Evolutionary conservation across 2,329 filamentous ascomycete genomes (phyloP).

Genomic region (Thelonectria olida): DNA sequence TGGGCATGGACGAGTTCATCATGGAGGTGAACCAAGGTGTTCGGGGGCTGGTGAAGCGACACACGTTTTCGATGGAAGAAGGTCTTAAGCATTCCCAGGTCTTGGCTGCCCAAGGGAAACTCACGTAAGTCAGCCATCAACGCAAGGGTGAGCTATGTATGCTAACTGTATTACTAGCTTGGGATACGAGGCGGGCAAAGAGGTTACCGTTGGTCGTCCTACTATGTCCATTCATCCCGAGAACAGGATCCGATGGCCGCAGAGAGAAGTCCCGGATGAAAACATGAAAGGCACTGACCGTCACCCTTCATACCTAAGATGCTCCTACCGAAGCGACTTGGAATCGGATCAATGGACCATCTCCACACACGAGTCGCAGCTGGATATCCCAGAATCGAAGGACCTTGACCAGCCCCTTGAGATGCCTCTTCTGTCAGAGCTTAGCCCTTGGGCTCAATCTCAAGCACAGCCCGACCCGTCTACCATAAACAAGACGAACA

Average conservation of each 20-base stretch:
- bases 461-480: background rate
- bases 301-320: background rate
- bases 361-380: conserved; percentile 26
- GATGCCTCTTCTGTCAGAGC: conserved; percentile 31
- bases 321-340: background rate
- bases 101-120: conserved; percentile 11
- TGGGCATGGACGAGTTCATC: conserved; percentile 36
- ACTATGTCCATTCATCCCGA: conserved; percentile 30
- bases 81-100: conserved; percentile 14
- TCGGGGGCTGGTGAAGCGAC: conserved; percentile 29
- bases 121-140: conserved; percentile 23
- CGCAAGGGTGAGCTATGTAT: background rate
- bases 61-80: conserved; percentile 36
- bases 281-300: background rate
- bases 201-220: conserved; percentile 5
- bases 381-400: conserved; percentile 14
- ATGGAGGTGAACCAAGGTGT: conserved; percentile 35
- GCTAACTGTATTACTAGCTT: conserved; percentile 22
- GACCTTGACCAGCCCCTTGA: conserved; percentile 5
- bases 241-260: conserved; percentile 30
- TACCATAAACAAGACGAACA: conserved; percentile 12
- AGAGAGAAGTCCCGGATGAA: background rate
- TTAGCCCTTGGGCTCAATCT: background rate
- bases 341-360: background rate
- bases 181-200: background rate